A percentile compares a stretch with the other conserved stretches of the same genome.
Evolutionary conservation across 768 basidiomycete species (phyloP).

Genomic region (Hydnum rufescens): DNA sequence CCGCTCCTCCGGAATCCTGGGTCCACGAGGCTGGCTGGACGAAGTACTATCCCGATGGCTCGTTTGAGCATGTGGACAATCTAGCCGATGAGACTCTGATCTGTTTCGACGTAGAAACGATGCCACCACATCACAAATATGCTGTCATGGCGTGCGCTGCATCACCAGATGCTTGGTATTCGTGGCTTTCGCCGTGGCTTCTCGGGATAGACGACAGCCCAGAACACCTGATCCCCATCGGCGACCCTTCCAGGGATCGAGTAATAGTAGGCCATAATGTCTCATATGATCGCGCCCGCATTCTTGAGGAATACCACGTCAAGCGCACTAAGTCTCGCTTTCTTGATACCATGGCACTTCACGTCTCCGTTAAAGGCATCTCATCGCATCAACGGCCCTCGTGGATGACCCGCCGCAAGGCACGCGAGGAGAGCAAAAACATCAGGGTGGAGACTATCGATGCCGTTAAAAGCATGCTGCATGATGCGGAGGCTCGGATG

Average conservation of each 20-base stretch:
- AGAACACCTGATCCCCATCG: conserved; percentile 56
- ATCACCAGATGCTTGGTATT: conserved; percentile 74
- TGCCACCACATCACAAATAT: conserved; percentile 64
- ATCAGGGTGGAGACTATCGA: conserved; percentile 43
- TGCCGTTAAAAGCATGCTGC: conserved; percentile 34
- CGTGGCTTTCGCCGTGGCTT: conserved; percentile 91
- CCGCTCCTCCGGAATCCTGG: conserved; percentile 39
- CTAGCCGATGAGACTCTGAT: conserved; percentile 55
- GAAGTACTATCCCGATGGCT: conserved; percentile 65
- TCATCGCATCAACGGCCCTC: conserved; percentile 86
- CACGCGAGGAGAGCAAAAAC: conserved; percentile 34
- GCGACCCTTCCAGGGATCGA: conserved; percentile 30
- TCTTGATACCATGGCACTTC: conserved; percentile 86
- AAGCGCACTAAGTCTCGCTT: conserved; percentile 52
- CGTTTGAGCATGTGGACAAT: conserved; percentile 47
- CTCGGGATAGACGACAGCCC: conserved; percentile 35
- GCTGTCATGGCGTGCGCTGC: conserved; percentile 81
- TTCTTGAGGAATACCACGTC: conserved; percentile 66
- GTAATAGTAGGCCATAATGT: conserved; percentile 89
- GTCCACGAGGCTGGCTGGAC: conserved; percentile 66
- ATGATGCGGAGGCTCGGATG: conserved; percentile 21
- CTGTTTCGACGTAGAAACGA: conserved; percentile 84
- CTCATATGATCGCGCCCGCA: conserved; percentile 74
- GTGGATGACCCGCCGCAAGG: conserved; percentile 75
- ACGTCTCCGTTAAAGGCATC: conserved; percentile 85